Conservation (phyloP, 306 rosid genomes). For the Pyrus bretschneideri region DNA sequence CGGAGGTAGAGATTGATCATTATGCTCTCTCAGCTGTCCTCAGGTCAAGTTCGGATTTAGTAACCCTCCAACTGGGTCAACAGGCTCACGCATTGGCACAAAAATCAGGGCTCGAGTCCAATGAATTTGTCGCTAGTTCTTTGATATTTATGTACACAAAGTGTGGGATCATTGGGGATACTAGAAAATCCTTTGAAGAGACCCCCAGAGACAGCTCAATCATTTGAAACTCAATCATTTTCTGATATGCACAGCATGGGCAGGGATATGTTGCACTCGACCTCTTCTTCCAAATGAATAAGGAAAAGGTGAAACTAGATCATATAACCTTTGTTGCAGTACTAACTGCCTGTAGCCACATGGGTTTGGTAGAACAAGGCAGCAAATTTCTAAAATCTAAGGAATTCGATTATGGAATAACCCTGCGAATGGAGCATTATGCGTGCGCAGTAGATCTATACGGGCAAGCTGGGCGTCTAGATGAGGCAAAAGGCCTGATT, state of each 20-base stretch:
- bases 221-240: conserved; percentile 76
- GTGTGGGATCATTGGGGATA: conserved; percentile 81
- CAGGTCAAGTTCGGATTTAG: conserved; percentile 69
- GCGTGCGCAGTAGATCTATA: conserved; percentile 78
- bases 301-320: conserved; percentile 60
- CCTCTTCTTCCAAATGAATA: conserved; percentile 54
- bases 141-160: conserved; percentile 83
- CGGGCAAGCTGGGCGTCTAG: conserved; percentile 59
- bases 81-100: conserved; percentile 58
- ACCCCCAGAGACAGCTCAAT: conserved; percentile 46
- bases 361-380: conserved; percentile 70
- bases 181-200: conserved; percentile 58
- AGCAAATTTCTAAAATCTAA: conserved; percentile 34
- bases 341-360: conserved; percentile 79
- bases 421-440: conserved; percentile 65
- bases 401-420: conserved; percentile 54
- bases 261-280: conserved; percentile 57
- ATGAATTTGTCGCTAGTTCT: conserved; percentile 66
- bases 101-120: conserved; percentile 47
- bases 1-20: conserved; percentile 46
- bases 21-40: conserved; percentile 62
- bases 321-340: conserved; percentile 84
- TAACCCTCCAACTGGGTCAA: conserved; percentile 65
- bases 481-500: conserved; percentile 57
- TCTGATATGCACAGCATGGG: conserved; percentile 85